Evolutionary conservation across 2,329 filamentous ascomycete species (phyloP).

Genomic region (Tolypocladium cylindrosporum): DNA sequence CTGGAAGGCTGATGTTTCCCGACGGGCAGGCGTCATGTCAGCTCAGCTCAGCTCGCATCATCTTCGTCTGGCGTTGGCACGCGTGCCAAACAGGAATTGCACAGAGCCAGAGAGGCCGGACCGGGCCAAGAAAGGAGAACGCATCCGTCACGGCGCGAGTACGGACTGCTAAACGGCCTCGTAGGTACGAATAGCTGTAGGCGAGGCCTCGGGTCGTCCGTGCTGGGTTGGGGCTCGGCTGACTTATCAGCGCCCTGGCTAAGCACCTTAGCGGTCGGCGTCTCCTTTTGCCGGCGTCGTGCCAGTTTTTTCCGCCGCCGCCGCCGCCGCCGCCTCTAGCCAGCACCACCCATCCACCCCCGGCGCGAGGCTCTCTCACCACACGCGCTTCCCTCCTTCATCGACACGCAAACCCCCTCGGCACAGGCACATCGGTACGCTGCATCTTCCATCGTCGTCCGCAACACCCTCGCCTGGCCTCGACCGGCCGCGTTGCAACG

Average conservation of each 20-base stretch:
- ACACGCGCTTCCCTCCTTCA: slow-evolving; percentile 6
- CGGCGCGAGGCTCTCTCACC: slow-evolving; percentile 9
- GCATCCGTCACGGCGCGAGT: background rate
- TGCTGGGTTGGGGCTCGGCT: background rate
- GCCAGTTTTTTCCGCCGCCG: background rate
- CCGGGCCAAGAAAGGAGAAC: background rate
- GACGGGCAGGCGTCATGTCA: background rate
- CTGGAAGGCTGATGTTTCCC: too few relatives aligned
- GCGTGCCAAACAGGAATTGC: too few relatives aligned
- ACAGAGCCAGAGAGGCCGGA: background rate
- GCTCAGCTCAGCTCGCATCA: background rate
- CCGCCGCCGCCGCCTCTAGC: background rate
- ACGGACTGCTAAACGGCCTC: background rate
- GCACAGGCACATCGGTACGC: background rate
- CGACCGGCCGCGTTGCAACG: background rate
- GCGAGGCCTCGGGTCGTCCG: background rate
- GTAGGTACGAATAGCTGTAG: background rate
- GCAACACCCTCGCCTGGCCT: background rate
- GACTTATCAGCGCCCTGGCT: background rate
- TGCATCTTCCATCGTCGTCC: background rate
- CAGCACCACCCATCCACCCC: slow-evolving; percentile 1
- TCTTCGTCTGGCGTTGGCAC: background rate
- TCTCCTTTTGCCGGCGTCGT: background rate
- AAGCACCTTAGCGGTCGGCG: background rate
- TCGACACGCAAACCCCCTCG: background rate